Evolutionary conservation across 2,329 filamentous ascomycete species (phyloP).

Genomic region (Colletotrichum orbiculare): DNA sequence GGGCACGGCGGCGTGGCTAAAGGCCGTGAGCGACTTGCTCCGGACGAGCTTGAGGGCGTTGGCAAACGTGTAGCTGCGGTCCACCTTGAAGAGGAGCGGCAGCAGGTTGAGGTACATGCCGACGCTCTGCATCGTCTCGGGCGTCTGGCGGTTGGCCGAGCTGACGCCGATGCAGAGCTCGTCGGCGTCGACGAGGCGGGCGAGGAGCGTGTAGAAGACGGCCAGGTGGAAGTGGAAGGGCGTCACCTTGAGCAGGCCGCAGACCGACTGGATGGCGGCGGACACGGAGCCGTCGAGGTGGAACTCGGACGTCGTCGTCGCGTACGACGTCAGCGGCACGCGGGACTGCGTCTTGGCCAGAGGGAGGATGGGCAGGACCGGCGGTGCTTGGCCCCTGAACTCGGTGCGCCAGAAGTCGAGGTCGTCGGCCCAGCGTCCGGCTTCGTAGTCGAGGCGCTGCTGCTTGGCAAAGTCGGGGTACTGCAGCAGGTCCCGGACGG

Average conservation of each 20-base stretch:
- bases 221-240: conserved; percentile 60
- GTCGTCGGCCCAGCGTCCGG: neutral
- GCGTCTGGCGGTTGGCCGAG: conserved; percentile 51
- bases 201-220: conserved; percentile 40
- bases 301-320: neutral
- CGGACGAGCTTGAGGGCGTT: neutral
- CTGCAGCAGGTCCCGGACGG: neutral
- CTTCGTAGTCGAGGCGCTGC: neutral
- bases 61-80: neutral
- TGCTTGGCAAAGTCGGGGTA: neutral
- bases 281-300: neutral
- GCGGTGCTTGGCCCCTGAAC: neutral
- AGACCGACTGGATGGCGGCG: neutral
- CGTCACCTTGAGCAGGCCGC: conserved; percentile 22
- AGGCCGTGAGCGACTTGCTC: conserved; percentile 44
- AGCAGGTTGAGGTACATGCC: conserved; percentile 62
- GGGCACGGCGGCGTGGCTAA: conserved; percentile 57
- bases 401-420: conserved; percentile 5
- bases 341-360: neutral
- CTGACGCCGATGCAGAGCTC: conserved; percentile 61
- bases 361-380: neutral
- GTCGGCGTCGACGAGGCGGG: conserved; percentile 21
- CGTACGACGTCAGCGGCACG: too few relatives aligned
- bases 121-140: conserved; percentile 43
- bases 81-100: conserved; percentile 51